Conservation (phyloP, 2,329 filamentous ascomycete genomes). For the Periconia digitata region DNA sequence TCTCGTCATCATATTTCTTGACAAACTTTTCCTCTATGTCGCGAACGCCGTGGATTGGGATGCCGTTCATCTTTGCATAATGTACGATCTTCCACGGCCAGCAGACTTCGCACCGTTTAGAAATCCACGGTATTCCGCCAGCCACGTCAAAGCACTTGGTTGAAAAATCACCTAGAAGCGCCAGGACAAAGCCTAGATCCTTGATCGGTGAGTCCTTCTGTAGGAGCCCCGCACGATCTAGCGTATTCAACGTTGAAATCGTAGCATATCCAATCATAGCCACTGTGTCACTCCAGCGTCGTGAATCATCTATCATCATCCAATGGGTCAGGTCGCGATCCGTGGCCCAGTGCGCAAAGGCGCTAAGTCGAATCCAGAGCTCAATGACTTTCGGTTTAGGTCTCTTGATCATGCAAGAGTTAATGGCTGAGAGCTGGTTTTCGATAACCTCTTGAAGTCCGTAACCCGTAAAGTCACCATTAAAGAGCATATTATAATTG, state of each 20-base stretch:
- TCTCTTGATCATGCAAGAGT: conserved; percentile 8
- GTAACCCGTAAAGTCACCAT: conserved; percentile 11
- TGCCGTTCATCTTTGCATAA: background rate
- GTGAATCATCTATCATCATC: conserved; percentile 9
- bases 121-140: conserved; percentile 3
- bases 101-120: conserved; percentile 1
- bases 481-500: conserved; percentile 9
- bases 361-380: conserved; percentile 11
- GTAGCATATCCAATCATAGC: conserved; percentile 11
- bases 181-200: conserved; percentile 12
- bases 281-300: conserved; percentile 3
- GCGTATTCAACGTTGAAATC: conserved; percentile 11
- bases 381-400: conserved; percentile 1
- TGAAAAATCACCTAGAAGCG: conserved; percentile 9
- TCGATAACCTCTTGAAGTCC: conserved; percentile 7
- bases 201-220: conserved; percentile 9
- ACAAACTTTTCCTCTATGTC: conserved; percentile 11
- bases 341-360: conserved; percentile 10
- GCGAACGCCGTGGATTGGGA: conserved; percentile 5
- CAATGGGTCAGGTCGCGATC: conserved; percentile 7
- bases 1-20: conserved; percentile 5
- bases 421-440: background rate
- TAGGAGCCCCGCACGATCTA: conserved; percentile 11
- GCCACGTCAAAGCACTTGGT: conserved; percentile 6
- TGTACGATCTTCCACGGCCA: background rate